Conservation (phyloP, 129 eudicot genomes). For the Flaveria linearis region DNA sequence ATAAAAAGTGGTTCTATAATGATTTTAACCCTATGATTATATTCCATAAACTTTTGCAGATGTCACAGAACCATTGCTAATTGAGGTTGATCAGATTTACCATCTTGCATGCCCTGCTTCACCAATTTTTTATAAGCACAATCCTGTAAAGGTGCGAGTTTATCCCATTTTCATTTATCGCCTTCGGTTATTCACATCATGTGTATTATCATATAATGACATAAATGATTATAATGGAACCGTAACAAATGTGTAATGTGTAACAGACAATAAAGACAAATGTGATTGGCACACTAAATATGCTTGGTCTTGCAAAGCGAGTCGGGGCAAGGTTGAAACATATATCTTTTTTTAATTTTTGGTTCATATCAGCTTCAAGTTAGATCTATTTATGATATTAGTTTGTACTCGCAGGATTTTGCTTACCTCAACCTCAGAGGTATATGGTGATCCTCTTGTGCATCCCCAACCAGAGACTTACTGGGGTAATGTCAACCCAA, state of each 20-base stretch:
- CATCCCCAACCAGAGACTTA: conserved; percentile 88
- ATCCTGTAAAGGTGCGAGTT: conserved; percentile 76
- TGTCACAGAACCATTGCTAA: conserved; percentile 74
- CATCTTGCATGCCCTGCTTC: conserved; percentile 98
- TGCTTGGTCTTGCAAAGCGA: conserved; percentile 96
- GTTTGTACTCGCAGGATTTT: conserved; percentile 51
- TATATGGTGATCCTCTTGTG: conserved; percentile 90
- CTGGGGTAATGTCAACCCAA: conserved; percentile 98
- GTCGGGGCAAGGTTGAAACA: conserved; percentile 81
- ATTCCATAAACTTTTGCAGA: conserved; percentile 47
- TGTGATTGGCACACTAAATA: conserved; percentile 85
- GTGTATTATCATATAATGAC: background rate
- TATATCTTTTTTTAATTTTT: background rate
- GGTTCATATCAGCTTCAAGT: background rate
- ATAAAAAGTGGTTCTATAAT: too few species aligned
- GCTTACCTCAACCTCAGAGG: conserved; percentile 95
- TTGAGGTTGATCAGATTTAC: conserved; percentile 85
- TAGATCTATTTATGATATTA: conserved; percentile 6
- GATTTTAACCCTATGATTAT: too few species aligned
- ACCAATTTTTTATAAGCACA: conserved; percentile 87
- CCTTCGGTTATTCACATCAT: background rate
- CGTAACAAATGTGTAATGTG: conserved; percentile 19
- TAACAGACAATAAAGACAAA: conserved; percentile 89
- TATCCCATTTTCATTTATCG: conserved; percentile 5
- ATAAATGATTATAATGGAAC: background rate